These are phyloP conservation scores for Trichosphaerium sp. DNA, from an alignment of 78 protist species.

Conservation along the genomic window DNA sequence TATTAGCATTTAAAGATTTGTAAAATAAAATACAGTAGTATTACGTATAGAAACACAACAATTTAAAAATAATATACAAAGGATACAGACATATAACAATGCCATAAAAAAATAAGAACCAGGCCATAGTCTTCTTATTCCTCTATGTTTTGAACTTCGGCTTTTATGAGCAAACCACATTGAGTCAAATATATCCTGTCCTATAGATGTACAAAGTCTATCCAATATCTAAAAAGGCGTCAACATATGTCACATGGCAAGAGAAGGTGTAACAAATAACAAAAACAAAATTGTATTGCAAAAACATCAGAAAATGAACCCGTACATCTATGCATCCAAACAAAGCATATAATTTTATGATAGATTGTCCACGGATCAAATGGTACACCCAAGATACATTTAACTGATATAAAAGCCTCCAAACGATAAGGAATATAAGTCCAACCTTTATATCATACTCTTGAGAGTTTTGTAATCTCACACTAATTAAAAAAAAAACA, in stretches of 20 bases:
- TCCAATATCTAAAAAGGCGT: constrained; percentile 23
- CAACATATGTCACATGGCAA: constrained; percentile 60
- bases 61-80: background rate
- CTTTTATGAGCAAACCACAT: constrained; percentile 36
- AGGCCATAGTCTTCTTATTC: background rate
- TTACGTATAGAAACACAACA: no score
- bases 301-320: no score
- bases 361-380: constrained; percentile 64
- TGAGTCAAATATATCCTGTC: constrained; percentile 74
- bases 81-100: constrained; percentile 12
- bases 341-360: constrained; percentile 82
- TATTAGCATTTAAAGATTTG: no score
- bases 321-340: no score
- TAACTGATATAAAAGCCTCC: constrained; percentile 12
- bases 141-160: background rate
- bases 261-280: no score
- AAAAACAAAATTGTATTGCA: no score
- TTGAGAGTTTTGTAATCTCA: constrained; percentile 16
- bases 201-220: constrained; percentile 55
- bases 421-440: constrained; percentile 26
- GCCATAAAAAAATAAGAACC: constrained; percentile 23
- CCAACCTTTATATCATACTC: constrained; percentile 30
- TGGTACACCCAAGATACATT: constrained; percentile 67
- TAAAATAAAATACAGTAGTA: no score
- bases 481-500: constrained; percentile 2